These are phyloP conservation scores for Microbotryum violaceum DNA, from an alignment of 1,284 basidiomycete species.

Conservation along the genomic window DNA sequence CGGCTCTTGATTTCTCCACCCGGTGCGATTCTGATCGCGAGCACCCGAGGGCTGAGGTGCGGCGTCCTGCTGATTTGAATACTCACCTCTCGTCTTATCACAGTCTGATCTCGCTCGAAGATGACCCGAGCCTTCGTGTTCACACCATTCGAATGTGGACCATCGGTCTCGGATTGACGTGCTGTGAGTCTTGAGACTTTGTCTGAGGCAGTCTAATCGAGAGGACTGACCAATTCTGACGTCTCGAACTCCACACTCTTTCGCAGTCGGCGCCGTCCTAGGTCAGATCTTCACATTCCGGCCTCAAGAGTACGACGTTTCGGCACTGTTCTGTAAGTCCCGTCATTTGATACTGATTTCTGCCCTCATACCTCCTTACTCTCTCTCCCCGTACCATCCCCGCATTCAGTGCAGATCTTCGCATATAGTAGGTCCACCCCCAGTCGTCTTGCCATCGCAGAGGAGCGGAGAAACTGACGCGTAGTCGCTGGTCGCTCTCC, in stretches of 20 bases:
- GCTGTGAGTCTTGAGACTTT: conserved; percentile 41
- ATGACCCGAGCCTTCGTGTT: neutral
- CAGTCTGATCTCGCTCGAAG: neutral
- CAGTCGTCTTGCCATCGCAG: no score
- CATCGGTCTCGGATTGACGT: neutral
- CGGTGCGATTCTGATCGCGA: no score
- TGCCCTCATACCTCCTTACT: no score
- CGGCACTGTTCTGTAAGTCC: neutral
- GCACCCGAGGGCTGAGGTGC: no score
- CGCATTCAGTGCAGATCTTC: neutral
- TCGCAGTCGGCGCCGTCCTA: conserved; percentile 3
- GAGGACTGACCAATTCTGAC: no score
- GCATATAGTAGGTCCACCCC: neutral
- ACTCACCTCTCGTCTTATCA: no score
- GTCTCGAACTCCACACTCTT: no score
- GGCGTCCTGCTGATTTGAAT: no score
- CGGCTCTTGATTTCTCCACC: no score
- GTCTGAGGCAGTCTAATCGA: no score
- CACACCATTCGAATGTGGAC: neutral
- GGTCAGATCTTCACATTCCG: conserved; percentile 10
- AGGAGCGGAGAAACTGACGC: no score
- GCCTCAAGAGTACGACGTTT: conserved; percentile 2
- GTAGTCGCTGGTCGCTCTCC: neutral
- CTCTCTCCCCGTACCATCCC: neutral
- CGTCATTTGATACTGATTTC: neutral